A percentile compares a stretch with the other conserved stretches of the same genome.
phyloP scores from a whole-genome alignment of 768 basidiomycete species.

The Mycena floridula region DNA sequence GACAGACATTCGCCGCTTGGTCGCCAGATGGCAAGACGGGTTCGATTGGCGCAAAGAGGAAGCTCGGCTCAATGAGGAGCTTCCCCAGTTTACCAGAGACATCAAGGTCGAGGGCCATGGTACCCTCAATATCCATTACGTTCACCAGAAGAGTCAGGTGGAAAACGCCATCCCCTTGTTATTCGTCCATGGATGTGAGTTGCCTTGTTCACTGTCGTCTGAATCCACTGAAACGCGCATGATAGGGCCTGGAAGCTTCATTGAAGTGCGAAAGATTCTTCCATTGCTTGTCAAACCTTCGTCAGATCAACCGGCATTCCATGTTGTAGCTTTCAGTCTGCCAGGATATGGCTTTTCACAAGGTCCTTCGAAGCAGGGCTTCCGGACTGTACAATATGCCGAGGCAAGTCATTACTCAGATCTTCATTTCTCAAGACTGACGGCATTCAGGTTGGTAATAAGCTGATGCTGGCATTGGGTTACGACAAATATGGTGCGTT shows the following conservation, averaged over 20 bases:
- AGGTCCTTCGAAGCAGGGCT: conserved; percentile 33
- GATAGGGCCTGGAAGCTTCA: conserved; percentile 39
- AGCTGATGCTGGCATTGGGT: conserved; percentile 27
- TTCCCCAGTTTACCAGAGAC: conserved; percentile 29
- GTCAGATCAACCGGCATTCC: conserved; percentile 35
- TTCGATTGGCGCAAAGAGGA: conserved; percentile 38
- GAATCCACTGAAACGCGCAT: neutral
- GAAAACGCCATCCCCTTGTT: conserved; percentile 11
- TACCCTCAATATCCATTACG: conserved; percentile 26
- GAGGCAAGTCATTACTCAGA: conserved; percentile 20
- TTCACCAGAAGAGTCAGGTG: conserved; percentile 23
- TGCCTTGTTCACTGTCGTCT: too few species aligned
- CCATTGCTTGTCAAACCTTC: conserved; percentile 29
- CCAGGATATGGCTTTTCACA: conserved; percentile 44
- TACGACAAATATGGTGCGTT: conserved; percentile 27
- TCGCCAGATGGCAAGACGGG: conserved; percentile 32
- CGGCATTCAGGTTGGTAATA: conserved; percentile 16
- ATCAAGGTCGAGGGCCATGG: conserved; percentile 25
- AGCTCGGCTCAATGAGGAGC: conserved; percentile 18
- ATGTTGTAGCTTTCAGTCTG: conserved; percentile 40
- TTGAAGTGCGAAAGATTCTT: conserved; percentile 35
- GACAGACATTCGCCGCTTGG: conserved; percentile 31
- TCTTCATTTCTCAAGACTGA: too few species aligned
- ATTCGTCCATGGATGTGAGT: conserved; percentile 8
- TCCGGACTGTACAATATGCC: conserved; percentile 28